Percentiles rank a stretch among this genome's conserved stretches.
Evolutionary conservation across 495 filamentous ascomycete genomes (phyloP).

Genomic region (Tuber aestivum): DNA sequence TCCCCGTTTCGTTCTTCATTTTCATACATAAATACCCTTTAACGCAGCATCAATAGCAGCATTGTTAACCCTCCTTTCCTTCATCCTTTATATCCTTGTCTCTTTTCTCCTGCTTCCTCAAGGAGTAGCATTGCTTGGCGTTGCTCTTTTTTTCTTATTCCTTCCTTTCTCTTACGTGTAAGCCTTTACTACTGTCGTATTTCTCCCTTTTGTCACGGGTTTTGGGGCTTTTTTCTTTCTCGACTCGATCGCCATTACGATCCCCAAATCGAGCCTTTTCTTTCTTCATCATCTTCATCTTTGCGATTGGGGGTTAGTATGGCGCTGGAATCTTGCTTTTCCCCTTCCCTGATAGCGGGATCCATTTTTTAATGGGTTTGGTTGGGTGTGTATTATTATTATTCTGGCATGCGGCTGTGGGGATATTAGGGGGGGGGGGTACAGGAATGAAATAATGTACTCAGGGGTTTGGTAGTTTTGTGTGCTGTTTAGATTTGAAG

Average conservation of each 20-base stretch:
- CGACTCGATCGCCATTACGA: background rate
- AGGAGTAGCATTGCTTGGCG: background rate
- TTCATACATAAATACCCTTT: constrained; percentile 25
- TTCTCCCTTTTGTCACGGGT: background rate
- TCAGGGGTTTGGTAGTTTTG: background rate
- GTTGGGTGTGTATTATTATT: constrained; percentile 7
- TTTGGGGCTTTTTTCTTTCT: background rate
- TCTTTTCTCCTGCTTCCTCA: constrained; percentile 2
- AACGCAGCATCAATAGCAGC: background rate
- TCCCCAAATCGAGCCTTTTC: background rate
- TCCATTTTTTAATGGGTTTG: constrained; percentile 13
- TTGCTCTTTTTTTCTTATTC: background rate
- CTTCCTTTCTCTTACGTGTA: background rate
- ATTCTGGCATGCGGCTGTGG: constrained; percentile 3
- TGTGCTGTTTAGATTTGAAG: background rate
- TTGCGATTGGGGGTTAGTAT: background rate
- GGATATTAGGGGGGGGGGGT: background rate
- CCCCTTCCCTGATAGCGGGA: background rate
- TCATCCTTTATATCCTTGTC: constrained; percentile 7
- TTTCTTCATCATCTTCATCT: background rate
- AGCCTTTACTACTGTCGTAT: background rate
- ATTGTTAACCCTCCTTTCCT: constrained; percentile 14
- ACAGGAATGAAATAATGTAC: background rate
- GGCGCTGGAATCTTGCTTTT: constrained; percentile 16
- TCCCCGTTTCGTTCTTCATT: constrained; percentile 10